Conservation (phyloP, 331 rosid genomes). For the Cucumis variabilis region DNA sequence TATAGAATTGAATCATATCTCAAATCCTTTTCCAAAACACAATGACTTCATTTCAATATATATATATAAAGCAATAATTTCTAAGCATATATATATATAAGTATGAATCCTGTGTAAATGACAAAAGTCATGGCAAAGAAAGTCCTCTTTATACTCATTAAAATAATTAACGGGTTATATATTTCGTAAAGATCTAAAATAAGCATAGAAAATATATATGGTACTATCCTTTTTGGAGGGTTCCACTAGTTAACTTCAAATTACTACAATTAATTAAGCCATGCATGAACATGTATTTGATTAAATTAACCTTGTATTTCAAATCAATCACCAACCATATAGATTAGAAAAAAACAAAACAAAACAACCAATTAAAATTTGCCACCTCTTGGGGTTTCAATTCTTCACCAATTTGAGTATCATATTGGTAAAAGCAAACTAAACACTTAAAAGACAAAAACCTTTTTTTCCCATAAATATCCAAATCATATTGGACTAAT, state of each 20-base stretch:
- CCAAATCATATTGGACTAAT: constrained; percentile 8
- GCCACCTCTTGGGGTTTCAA: not conserved
- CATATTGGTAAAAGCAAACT: not conserved
- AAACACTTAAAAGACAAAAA: not conserved
- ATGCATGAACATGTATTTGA: not conserved
- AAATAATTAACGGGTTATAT: not conserved
- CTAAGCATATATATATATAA: not conserved
- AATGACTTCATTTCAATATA: not conserved
- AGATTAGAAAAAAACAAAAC: not conserved
- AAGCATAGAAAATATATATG: not conserved
- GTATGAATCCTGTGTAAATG: not conserved
- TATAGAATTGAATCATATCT: not conserved
- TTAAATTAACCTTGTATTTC: not conserved
- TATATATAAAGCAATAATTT: not conserved
- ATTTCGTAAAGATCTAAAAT: not conserved
- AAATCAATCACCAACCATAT: not conserved
- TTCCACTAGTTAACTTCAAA: constrained; percentile 21
- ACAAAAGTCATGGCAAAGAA: not conserved
- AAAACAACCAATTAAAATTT: not conserved
- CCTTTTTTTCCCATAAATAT: not conserved
- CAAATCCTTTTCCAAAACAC: not conserved
- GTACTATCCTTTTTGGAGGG: not conserved
- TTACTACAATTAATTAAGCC: not conserved
- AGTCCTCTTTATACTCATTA: not conserved
- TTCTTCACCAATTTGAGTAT: not conserved